phyloP scores from a whole-genome alignment of 2,329 filamentous ascomycete species.

The Xylariaceae sp. region DNA sequence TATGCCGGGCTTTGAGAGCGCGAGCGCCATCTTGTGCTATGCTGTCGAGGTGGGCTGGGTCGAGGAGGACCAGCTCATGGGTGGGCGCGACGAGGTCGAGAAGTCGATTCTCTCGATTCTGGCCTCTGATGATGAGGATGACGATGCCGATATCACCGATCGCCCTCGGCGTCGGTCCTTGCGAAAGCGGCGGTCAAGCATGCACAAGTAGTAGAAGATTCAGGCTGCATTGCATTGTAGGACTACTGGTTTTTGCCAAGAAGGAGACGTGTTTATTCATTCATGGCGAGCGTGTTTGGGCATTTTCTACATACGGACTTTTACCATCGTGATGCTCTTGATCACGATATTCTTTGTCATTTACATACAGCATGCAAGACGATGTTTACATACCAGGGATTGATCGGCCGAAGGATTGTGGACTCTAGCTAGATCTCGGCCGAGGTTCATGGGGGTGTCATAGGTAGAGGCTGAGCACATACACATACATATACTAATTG shows the following conservation, averaged over 20 bases:
- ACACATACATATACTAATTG: no score
- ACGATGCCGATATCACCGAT: conserved; percentile 12
- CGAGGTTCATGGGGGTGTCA: no score
- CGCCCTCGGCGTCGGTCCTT: conserved; percentile 25
- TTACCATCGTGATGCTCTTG: no score
- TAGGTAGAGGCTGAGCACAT: no score
- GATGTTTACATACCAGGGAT: no score
- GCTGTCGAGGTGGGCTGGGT: conserved; percentile 56
- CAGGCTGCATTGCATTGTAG: background rate
- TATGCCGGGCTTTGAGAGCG: conserved; percentile 48
- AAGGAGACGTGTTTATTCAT: background rate
- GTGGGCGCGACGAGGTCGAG: conserved; percentile 30
- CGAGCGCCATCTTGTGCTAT: conserved; percentile 53
- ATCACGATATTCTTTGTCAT: no score
- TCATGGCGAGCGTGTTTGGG: conserved; percentile 11
- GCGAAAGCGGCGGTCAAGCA: conserved; percentile 18
- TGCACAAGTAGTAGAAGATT: conserved; percentile 1
- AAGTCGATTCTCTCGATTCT: conserved; percentile 33
- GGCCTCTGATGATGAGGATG: conserved; percentile 18
- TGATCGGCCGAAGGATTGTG: no score
- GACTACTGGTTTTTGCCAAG: background rate
- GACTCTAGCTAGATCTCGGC: no score
- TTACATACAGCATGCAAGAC: no score
- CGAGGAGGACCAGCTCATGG: conserved; percentile 46
- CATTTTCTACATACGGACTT: background rate